Conservation (phyloP, 495 filamentous ascomycete genomes). For the Aspergillus cavernicola region DNA sequence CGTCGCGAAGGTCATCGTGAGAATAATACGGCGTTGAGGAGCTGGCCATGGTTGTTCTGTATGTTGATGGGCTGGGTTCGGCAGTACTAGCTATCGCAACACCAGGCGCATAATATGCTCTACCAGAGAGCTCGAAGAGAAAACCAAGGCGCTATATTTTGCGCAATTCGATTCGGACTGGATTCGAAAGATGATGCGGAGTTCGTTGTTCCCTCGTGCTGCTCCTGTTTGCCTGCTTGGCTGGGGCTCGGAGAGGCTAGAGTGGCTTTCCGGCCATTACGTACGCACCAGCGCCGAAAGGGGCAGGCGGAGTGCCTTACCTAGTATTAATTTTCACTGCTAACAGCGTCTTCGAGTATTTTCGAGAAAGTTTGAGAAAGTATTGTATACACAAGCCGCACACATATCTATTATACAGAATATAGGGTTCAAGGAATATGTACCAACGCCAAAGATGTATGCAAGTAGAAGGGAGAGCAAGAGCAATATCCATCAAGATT, state of each 20-base stretch:
- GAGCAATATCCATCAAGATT: background rate
- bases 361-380: background rate
- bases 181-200: background rate
- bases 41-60: conserved; percentile 39
- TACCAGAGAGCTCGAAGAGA: conserved; percentile 8
- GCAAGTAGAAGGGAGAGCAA: background rate
- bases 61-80: conserved; percentile 5
- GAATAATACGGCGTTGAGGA: conserved; percentile 36
- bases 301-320: conserved; percentile 17
- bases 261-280: conserved; percentile 47
- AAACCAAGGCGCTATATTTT: too few relatives aligned
- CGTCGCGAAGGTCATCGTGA: conserved; percentile 38
- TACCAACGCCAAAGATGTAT: background rate
- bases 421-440: background rate
- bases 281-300: conserved; percentile 25
- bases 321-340: background rate
- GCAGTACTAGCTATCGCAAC: background rate
- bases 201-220: conserved; percentile 6
- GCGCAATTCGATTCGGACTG: background rate
- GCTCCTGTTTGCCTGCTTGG: background rate
- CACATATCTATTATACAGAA: too few relatives aligned
- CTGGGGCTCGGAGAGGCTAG: conserved; percentile 35
- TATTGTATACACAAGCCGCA: too few relatives aligned
- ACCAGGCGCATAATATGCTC: background rate
- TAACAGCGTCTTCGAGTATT: too few relatives aligned